A percentile compares a stretch with the other conserved stretches of the same genome.
Evolutionary conservation across 2,329 filamentous ascomycete species (phyloP).

Genomic region (Boeremia exigua): DNA sequence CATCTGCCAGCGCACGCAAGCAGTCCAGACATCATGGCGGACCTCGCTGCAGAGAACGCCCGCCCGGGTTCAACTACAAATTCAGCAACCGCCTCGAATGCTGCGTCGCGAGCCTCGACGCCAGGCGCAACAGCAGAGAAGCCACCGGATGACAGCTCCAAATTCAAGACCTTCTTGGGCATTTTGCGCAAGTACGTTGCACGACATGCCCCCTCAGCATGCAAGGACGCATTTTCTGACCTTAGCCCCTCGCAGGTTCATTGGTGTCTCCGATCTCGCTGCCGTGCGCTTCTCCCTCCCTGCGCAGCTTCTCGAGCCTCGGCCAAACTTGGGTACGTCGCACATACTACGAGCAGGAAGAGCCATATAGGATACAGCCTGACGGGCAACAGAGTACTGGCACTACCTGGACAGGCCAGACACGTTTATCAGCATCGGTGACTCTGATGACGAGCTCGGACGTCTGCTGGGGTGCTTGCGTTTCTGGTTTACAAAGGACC

Average conservation of each 20-base stretch:
- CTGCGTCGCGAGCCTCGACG: constrained; percentile 45
- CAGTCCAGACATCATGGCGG: constrained; percentile 35
- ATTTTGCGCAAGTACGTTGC: constrained; percentile 79
- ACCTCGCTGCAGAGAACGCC: constrained; percentile 38
- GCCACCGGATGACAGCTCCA: constrained; percentile 78
- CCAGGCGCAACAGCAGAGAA: constrained; percentile 56
- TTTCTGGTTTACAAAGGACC: constrained; percentile 98
- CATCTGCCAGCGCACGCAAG: constrained; percentile 4
- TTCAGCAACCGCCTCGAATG: constrained; percentile 42
- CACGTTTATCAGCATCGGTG: constrained; percentile 83
- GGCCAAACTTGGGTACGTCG: constrained; percentile 78
- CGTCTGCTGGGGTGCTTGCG: constrained; percentile 93
- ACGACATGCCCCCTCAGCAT: constrained; percentile 35
- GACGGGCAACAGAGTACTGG: constrained; percentile 78
- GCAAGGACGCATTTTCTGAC: constrained; percentile 19
- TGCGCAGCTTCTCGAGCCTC: constrained; percentile 92
- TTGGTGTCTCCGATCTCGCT: constrained; percentile 94
- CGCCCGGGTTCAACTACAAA: constrained; percentile 27
- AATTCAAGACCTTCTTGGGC: constrained; percentile 85
- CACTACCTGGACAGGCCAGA: constrained; percentile 96
- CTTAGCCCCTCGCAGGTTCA: constrained; percentile 69
- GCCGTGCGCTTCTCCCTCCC: constrained; percentile 95
- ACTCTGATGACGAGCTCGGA: constrained; percentile 87
- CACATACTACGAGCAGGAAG: background rate
- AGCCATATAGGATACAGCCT: constrained; percentile 23